These are phyloP conservation scores for Neurospora sp. DNA, from an alignment of 495 filamentous ascomycete genomes.

Conservation along the genomic window DNA sequence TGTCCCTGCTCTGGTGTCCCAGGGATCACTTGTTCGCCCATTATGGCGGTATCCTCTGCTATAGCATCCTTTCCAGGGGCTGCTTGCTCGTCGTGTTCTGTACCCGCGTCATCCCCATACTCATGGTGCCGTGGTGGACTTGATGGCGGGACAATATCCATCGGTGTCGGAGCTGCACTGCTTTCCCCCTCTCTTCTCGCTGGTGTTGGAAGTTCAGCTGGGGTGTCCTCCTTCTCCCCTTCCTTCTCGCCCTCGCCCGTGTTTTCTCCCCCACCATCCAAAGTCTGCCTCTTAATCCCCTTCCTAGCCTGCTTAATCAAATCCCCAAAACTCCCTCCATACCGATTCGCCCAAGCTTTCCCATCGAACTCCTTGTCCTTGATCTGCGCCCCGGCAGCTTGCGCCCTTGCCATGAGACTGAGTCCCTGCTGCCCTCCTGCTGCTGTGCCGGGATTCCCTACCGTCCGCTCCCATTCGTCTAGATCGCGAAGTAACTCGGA, in stretches of 20 bases:
- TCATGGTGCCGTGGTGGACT: neutral
- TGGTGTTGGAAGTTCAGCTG: neutral
- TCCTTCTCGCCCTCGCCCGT: neutral
- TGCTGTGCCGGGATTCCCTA: slow-evolving; percentile 31
- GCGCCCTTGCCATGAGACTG: slow-evolving; percentile 12
- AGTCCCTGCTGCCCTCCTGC: neutral
- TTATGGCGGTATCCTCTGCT: neutral
- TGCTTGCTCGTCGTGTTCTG: neutral
- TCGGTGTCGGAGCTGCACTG: neutral
- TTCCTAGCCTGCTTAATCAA: slow-evolving; percentile 59
- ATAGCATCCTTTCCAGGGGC: neutral
- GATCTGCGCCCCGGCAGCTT: slow-evolving; percentile 28
- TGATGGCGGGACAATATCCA: neutral
- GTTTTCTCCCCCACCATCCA: neutral
- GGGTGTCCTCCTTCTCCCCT: neutral
- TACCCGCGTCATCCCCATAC: neutral
- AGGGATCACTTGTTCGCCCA: neutral
- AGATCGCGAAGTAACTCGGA: slow-evolving; percentile 65
- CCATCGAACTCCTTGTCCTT: slow-evolving; percentile 81
- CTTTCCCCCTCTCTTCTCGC: neutral
- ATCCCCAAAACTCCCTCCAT: slow-evolving; percentile 62
- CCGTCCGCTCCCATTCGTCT: slow-evolving; percentile 73
- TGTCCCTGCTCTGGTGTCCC: neutral
- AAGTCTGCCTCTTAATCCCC: slow-evolving; percentile 8
- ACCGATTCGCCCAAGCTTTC: slow-evolving; percentile 58